Conservation (phyloP, 192 early-diverging fungal genomes). For the Borealophlyctis nickersoniae region DNA sequence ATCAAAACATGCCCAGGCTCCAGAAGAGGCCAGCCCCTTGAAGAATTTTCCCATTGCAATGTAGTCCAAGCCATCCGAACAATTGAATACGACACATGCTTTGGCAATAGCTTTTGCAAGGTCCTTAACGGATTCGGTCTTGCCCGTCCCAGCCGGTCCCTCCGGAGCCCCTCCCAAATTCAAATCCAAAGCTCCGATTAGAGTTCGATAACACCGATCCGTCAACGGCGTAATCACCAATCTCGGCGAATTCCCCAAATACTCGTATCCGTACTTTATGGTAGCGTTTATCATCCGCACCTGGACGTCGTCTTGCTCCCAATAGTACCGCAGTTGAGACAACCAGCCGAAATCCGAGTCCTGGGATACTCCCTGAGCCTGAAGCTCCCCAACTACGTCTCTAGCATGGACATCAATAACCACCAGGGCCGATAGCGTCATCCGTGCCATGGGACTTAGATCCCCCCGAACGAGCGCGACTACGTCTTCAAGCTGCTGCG, state of each 20-base stretch:
- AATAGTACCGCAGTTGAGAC: constrained; percentile 61
- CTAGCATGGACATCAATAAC: constrained; percentile 61
- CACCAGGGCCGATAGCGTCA: constrained; percentile 57
- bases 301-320: constrained; percentile 56
- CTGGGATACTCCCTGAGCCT: constrained; percentile 39
- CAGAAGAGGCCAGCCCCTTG: constrained; percentile 58
- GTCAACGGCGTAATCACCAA: constrained; percentile 61
- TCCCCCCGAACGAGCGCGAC: constrained; percentile 59
- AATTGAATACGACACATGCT: constrained; percentile 61
- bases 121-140: constrained; percentile 62
- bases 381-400: constrained; percentile 53
- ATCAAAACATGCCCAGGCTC: constrained; percentile 64
- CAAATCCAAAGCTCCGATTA: constrained; percentile 61
- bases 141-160: constrained; percentile 61
- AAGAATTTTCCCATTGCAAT: constrained; percentile 68
- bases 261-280: constrained; percentile 60
- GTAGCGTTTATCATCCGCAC: constrained; percentile 63
- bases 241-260: constrained; percentile 53
- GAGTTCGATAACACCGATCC: constrained; percentile 60
- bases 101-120: constrained; percentile 63
- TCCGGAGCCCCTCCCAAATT: constrained; percentile 62
- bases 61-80: constrained; percentile 64
- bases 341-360: constrained; percentile 61
- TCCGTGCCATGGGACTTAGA: constrained; percentile 52
- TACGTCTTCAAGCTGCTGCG: constrained; percentile 49